Evolutionary conservation across 2,329 filamentous ascomycete genomes (phyloP).

Genomic region (Endothia cerciana): DNA sequence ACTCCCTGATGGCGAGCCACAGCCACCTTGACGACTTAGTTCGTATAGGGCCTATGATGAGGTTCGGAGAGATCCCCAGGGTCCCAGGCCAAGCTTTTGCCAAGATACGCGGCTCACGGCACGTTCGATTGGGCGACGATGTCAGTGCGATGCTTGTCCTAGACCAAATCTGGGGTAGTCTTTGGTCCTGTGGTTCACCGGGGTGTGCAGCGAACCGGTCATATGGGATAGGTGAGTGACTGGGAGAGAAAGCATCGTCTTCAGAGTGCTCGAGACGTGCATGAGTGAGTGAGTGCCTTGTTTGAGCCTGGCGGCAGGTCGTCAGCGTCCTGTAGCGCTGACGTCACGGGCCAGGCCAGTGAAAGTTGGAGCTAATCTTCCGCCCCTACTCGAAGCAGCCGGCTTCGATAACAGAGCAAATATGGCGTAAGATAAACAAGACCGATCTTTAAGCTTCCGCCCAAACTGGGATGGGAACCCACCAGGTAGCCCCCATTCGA

Average conservation of each 20-base stretch:
- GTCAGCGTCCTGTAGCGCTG: neutral
- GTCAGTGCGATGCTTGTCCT: slow-evolving; percentile 25
- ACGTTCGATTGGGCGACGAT: slow-evolving; percentile 15
- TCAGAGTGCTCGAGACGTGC: neutral
- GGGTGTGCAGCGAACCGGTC: neutral
- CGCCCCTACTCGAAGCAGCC: no score
- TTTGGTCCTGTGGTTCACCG: neutral
- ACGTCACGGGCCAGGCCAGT: neutral
- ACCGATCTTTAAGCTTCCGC: neutral
- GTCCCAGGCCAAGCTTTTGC: slow-evolving; percentile 31
- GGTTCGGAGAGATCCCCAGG: slow-evolving; percentile 13
- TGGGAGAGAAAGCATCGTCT: neutral
- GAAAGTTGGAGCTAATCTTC: neutral
- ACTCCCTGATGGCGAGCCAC: neutral
- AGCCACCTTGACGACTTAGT: slow-evolving; percentile 1
- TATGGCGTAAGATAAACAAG: slow-evolving; percentile 7
- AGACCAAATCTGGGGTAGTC: slow-evolving; percentile 11
- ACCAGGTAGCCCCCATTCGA: neutral
- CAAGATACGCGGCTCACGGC: slow-evolving; percentile 29
- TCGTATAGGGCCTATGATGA: slow-evolving; percentile 5
- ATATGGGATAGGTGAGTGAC: neutral
- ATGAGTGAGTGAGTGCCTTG: neutral
- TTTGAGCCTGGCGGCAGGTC: neutral
- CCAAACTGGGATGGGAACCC: neutral
- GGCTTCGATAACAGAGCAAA: neutral